phyloP scores from a whole-genome alignment of 2,329 filamentous ascomycete genomes.

The Cytospora chrysosperma region DNA sequence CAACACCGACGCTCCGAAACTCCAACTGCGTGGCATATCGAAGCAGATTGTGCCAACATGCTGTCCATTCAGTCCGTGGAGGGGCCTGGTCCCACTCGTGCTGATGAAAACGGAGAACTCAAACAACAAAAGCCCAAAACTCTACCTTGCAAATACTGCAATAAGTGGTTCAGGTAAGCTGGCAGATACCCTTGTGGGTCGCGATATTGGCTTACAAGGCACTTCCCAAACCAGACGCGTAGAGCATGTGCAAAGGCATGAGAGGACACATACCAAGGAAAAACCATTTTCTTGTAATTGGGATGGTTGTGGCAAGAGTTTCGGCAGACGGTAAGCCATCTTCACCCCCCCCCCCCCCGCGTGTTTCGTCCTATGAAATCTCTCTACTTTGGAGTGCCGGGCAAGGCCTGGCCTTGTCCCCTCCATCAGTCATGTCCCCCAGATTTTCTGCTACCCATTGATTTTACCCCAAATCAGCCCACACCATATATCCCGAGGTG shows the following conservation, averaged over 20 bases:
- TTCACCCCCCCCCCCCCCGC: conserved; percentile 24
- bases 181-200: conserved; percentile 26
- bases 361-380: conserved; percentile 7
- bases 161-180: conserved; percentile 60
- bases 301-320: conserved; percentile 61
- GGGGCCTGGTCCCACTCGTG: conserved; percentile 38
- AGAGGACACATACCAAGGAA: conserved; percentile 64
- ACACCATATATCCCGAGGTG: conserved; percentile 16
- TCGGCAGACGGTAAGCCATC: conserved; percentile 57
- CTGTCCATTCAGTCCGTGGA: conserved; percentile 55
- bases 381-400: not conserved
- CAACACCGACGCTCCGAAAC: conserved; percentile 13
- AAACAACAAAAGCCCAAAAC: conserved; percentile 61
- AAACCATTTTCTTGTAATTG: conserved; percentile 62
- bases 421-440: not conserved
- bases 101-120: conserved; percentile 50
- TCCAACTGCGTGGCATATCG: conserved; percentile 8
- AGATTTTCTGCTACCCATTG: conserved; percentile 7
- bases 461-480: conserved; percentile 7
- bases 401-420: conserved; percentile 10
- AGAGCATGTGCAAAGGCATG: conserved; percentile 64
- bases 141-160: conserved; percentile 62
- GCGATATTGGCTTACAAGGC: conserved; percentile 42
- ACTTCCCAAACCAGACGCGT: conserved; percentile 52
- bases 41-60: conserved; percentile 37